A percentile compares a stretch with the other conserved stretches of the same genome.
Evolutionary conservation across 768 basidiomycete genomes (phyloP).

Genomic region (Filobasidium floriforme): DNA sequence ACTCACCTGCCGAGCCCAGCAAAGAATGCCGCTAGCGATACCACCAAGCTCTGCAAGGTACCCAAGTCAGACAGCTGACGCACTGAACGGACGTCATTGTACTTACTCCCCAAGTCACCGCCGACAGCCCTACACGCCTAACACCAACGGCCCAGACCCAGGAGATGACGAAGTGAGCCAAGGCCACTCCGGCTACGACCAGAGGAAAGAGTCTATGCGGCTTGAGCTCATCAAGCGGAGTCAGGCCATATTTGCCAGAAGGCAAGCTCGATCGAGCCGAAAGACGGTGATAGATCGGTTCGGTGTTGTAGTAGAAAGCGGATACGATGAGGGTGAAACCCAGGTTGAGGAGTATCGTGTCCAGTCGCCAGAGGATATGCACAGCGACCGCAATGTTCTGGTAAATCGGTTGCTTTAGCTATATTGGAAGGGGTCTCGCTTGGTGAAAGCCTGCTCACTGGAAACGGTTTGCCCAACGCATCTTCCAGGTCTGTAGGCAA

Average conservation of each 20-base stretch:
- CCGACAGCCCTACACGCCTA: conserved; percentile 38
- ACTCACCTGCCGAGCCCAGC: conserved; percentile 39
- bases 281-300: conserved; percentile 35
- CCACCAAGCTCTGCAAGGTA: conserved; percentile 40
- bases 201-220: conserved; percentile 34
- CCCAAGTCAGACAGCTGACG: neutral
- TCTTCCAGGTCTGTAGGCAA: conserved; percentile 36
- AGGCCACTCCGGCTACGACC: conserved; percentile 29
- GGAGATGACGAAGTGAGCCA: conserved; percentile 33
- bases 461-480: conserved; percentile 39
- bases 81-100: neutral
- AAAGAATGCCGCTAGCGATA: conserved; percentile 41
- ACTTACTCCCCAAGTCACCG: conserved; percentile 45
- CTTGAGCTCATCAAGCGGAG: conserved; percentile 21
- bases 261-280: neutral
- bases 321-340: conserved; percentile 41
- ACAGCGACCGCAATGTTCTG: conserved; percentile 42
- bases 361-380: conserved; percentile 42
- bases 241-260: neutral
- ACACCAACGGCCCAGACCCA: conserved; percentile 38
- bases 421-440: neutral
- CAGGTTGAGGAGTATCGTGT: conserved; percentile 42
- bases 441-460: conserved; percentile 33
- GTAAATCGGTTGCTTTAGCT: neutral
- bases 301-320: conserved; percentile 42